Base-by-base conservation (phyloP, 257 asterid species). In the Capsicum rhomboideum region DNA sequence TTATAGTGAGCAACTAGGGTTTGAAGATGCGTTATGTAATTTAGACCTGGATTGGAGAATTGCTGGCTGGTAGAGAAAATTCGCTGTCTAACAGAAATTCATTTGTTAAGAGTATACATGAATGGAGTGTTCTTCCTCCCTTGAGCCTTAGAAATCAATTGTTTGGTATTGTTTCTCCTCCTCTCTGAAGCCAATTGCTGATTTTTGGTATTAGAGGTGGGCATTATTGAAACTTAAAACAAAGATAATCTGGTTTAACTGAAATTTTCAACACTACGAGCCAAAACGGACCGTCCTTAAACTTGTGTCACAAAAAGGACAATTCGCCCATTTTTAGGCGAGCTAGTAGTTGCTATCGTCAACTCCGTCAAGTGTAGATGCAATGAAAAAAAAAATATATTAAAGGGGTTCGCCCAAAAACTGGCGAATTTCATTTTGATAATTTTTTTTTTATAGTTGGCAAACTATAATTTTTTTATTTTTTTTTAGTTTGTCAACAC, bases 61-160 rank as follows among this genome's bases (percentile, higher is more conserved):
- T 82, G 26, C 68, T 71, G 52, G 21, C 56, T 84, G 67, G 85
- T 86, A 83, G 53, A 80, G 85, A 58, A 75, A 83, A 49, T 34
- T 20, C 2, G n/a, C 74, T 71, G 40, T 83, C 26, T 71, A 61
- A 46, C 56, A 37, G 40, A 42, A 80, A 23, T 28, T 20, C 17
- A 4, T 28, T 28, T 18, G 37, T 28, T 64, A 3, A 64, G 42
- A 28, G 6, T 64, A 64, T 28, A 64, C 40, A 64, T 28, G 42
- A 34, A 77, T 50, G 42, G 34, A 74, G 59, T 26, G 42, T 14
- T 44, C 20, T 26, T 74, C 23, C 59, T 49, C 59, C 46, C 23
- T 49, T 8, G 4, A 28, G 63, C 26, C 46, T 50, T 49, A 9
- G 21, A 23, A 46, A 42, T 23, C 40, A 1, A 21, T 74, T 21